Base-by-base conservation (phyloP, 495 filamentous ascomycete species). In the Trichoderma parareesei region DNA sequence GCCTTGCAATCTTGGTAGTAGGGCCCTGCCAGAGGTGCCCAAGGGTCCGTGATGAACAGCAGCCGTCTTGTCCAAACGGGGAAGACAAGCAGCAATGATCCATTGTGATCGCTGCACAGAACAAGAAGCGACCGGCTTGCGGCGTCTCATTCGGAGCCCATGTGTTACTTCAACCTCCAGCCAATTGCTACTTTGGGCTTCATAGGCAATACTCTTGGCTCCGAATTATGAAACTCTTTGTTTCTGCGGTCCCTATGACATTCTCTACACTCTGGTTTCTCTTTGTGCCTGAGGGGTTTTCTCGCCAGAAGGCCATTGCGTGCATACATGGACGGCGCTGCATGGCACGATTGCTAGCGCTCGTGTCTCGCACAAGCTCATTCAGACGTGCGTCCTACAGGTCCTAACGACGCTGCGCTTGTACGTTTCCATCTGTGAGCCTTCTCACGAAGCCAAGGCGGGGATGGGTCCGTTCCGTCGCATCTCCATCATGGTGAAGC, bases 81-180 rank as follows among this genome's bases (percentile, higher is more conserved):
- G 20, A 49, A 49, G 46, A n/a, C 46, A 49, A n/a, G 9, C 18
- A 18, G 14, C 9, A 18, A 8, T 49, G 46, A 27, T 49, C 46
- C 7, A 49, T 49, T 49, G 46, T 49, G 46, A 49, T 49, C 46
- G 46, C 46, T 49, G 46, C 46, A 4, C 46, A 49, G 46, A 49
- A 49, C 4, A 49, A 49, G 46, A n/a, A 9, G 46, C 46, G 46
- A 49, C 46, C 18, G 0, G 18, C 46, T 49, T 18, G 27, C 46
- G 16, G 7, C 18, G 46, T 49, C 46, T 18, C 46, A 18, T 27
- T 49, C 18, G 18, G 46, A 49, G 46, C 46, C 4, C 5, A 27
- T 27, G 46, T 16, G 18, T 18, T 16, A 8, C 46, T 18, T 27
- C 46, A 20, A 18, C 9, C 20, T 49, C 16, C 46, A 16, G 16